Evolutionary conservation across 495 filamentous ascomycete species (phyloP).

Genomic region (Bombardia bombarda): DNA sequence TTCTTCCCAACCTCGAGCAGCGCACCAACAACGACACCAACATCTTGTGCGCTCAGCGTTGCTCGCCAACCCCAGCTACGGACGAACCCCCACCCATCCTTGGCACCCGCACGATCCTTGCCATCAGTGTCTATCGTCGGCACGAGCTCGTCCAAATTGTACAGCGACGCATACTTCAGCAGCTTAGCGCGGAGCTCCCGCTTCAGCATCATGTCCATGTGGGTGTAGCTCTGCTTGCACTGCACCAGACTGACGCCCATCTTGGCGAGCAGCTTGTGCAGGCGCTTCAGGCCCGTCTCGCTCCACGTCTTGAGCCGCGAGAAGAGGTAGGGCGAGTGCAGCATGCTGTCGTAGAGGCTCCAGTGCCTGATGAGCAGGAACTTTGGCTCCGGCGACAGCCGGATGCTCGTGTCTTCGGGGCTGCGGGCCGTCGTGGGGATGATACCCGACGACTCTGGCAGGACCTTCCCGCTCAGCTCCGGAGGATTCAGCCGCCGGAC

Average conservation of each 20-base stretch:
- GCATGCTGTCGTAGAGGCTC: conserved; percentile 97
- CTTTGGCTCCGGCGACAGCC: conserved; percentile 85
- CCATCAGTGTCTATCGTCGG: conserved; percentile 56
- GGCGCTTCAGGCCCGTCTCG: conserved; percentile 74
- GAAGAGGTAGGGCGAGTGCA: conserved; percentile 93
- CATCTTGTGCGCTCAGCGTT: conserved; percentile 83
- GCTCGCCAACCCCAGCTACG: conserved; percentile 97
- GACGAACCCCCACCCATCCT: conserved; percentile 94
- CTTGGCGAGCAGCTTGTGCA: conserved; percentile 95
- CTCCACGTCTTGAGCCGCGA: conserved; percentile 91
- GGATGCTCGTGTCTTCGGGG: conserved; percentile 86
- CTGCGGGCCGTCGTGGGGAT: conserved; percentile 84
- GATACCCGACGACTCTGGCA: conserved; percentile 56
- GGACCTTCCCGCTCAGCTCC: conserved; percentile 44
- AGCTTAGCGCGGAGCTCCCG: conserved; percentile 77
- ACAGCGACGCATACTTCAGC: conserved; percentile 80
- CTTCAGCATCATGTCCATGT: conserved; percentile 98
- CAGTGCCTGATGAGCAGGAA: conserved; percentile 93
- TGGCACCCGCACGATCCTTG: conserved; percentile 47
- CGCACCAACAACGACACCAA: conserved; percentile 81
- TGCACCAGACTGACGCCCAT: conserved; percentile 94
- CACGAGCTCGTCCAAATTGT: conserved; percentile 87
- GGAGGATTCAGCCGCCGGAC: conserved; percentile 89
- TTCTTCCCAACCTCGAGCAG: conserved; percentile 81
- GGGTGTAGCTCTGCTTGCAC: conserved; percentile 90